Conservation (phyloP, 495 filamentous ascomycete species). For the Podospora anserina region DNA sequence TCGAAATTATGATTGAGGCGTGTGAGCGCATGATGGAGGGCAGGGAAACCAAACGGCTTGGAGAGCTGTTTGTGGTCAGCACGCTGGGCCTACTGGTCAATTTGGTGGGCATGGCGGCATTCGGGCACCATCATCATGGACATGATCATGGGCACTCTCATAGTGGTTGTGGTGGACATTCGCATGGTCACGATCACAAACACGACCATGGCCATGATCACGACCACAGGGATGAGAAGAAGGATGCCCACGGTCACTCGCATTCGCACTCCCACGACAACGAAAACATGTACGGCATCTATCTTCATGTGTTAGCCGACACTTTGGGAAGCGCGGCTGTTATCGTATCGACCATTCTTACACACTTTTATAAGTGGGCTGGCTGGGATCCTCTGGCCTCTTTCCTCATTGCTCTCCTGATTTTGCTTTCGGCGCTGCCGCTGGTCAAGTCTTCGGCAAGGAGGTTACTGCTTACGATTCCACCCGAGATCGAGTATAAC, state of each 20-base stretch:
- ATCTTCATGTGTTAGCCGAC: slow-evolving; percentile 91
- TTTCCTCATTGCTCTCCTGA: slow-evolving; percentile 87
- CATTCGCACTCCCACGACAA: slow-evolving; percentile 68
- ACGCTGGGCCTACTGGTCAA: slow-evolving; percentile 83
- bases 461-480: slow-evolving; percentile 76
- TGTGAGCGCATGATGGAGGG: slow-evolving; percentile 80
- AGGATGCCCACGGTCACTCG: slow-evolving; percentile 35
- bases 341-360: slow-evolving; percentile 84
- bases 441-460: slow-evolving; percentile 81
- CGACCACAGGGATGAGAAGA: slow-evolving; percentile 29
- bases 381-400: slow-evolving; percentile 97
- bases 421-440: slow-evolving; percentile 83
- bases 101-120: slow-evolving; percentile 84
- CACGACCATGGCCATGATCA: slow-evolving; percentile 39
- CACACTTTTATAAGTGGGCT: slow-evolving; percentile 80
- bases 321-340: slow-evolving; percentile 92
- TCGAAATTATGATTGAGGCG: slow-evolving; percentile 96
- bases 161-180: slow-evolving; percentile 13
- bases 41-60: slow-evolving; percentile 74
- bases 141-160: slow-evolving; percentile 46
- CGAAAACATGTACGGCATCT: slow-evolving; percentile 99
- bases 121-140: slow-evolving; percentile 68
- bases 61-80: slow-evolving; percentile 85
- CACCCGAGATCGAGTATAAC: slow-evolving; percentile 82
- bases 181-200: slow-evolving; percentile 38